Evolutionary conservation across 2,329 filamentous ascomycete species (phyloP), one percentile per base, ranked within the genome.

Genomic region (Talaromyces sp.): DNA sequence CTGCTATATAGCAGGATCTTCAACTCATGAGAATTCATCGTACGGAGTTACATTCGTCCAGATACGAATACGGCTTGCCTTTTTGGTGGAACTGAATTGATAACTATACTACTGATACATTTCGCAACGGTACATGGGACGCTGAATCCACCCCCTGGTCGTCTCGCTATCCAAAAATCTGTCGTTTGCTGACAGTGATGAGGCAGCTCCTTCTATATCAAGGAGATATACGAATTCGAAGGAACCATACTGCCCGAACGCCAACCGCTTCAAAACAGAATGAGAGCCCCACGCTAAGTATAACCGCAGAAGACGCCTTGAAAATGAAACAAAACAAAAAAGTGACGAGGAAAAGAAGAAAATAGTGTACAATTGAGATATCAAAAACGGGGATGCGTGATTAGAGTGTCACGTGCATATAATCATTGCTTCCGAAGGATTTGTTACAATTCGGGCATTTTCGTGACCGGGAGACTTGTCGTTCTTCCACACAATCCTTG

Each of bases 361-460:
- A 69, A 67, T 78, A 78, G 76, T 68, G 65, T 77, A 66, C 64
- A 66, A 22, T 56, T 54, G 33, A 61, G 57, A 77, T 72, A 76
- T 39, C 69, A 67, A 67, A 68, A 67, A 64, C 62, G 63, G 27
- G 22, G 45, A 65, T 64, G 31, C 17, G 45, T 57, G 33, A 69
- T 77, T 73, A 80, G 60, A 83, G 76, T 60, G 81, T 83, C 69
- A 83, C 79, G 66, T 80, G 80, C 92, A 97, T 96, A 67, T 92
- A 88, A 75, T 99, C 95, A 78, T 90, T 90, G 76, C 88, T 90
- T 73, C 96, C 94, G 75, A 99, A 99, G 3, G 92, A 88, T 78
- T 90, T 91, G 72, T 90, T 92, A 83, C 96, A 99, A 71, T 92
- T 94, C 2, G 95, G 95, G 74, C 95, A 99, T 78, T 98, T 98